Evolutionary conservation across 768 basidiomycete species (phyloP).

Genomic region (Boletus sp.): DNA sequence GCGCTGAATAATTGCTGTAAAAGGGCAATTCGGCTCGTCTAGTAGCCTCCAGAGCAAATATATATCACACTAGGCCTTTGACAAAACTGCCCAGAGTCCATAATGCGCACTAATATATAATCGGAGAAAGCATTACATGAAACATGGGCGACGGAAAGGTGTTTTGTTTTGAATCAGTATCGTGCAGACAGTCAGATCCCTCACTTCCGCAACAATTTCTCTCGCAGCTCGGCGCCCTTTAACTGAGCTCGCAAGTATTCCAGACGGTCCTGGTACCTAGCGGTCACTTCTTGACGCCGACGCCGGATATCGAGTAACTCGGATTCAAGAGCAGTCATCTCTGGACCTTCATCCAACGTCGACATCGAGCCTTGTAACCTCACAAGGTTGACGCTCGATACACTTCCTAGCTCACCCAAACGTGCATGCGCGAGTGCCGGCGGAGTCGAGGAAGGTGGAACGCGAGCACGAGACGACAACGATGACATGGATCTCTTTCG

Average conservation of each 20-base stretch:
- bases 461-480: constrained; percentile 46
- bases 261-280: constrained; percentile 70
- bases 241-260: constrained; percentile 80
- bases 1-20: neutral
- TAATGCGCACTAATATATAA: neutral
- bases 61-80: no score
- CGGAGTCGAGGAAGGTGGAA: constrained; percentile 35
- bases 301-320: constrained; percentile 71
- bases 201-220: constrained; percentile 70
- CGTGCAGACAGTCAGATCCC: neutral
- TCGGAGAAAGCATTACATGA: constrained; percentile 18
- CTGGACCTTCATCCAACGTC: constrained; percentile 35
- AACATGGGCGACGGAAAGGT: constrained; percentile 12
- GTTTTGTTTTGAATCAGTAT: neutral
- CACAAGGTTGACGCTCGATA: constrained; percentile 51
- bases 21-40: neutral
- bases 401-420: constrained; percentile 37
- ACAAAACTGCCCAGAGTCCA: no score
- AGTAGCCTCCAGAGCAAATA: no score
- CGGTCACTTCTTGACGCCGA: constrained; percentile 66
- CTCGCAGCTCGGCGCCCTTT: constrained; percentile 81
- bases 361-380: constrained; percentile 32
- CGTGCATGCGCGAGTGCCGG: constrained; percentile 30
- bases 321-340: constrained; percentile 41
- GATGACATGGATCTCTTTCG: constrained; percentile 66